These are phyloP conservation scores for Saposhnikovia divaricata DNA, from an alignment of 129 eudicot species.

Conservation along the genomic window DNA sequence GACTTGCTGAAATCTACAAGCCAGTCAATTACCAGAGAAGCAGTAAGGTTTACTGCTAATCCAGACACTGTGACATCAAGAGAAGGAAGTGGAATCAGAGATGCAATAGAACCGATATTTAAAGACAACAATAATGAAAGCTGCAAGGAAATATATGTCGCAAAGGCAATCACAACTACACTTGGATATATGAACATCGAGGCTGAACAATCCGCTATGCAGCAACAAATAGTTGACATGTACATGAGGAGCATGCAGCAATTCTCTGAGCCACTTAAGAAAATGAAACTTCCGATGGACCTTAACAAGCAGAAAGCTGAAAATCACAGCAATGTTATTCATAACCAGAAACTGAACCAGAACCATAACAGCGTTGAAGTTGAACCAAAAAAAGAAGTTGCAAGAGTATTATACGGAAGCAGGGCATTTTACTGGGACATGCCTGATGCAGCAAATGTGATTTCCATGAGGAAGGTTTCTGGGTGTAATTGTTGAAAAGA, in stretches of 20 bases:
- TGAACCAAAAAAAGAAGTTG: conserved; percentile 42
- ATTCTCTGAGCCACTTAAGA: conserved; percentile 67
- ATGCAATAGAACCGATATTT: conserved; percentile 11
- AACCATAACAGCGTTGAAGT: conserved; percentile 17
- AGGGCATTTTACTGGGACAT: conserved; percentile 58
- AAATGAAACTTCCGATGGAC: conserved; percentile 85
- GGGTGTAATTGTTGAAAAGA: not conserved
- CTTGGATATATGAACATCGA: conserved; percentile 21
- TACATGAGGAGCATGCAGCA: conserved; percentile 91
- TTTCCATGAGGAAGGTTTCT: not conserved
- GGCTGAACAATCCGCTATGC: conserved; percentile 62
- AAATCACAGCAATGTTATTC: conserved; percentile 28
- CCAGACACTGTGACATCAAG: conserved; percentile 24
- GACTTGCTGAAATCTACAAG: conserved; percentile 17
- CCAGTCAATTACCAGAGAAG: conserved; percentile 10
- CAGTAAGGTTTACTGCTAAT: not conserved
- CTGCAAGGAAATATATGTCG: not conserved
- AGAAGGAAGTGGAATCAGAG: conserved; percentile 17
- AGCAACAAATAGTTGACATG: conserved; percentile 78
- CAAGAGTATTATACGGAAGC: conserved; percentile 77
- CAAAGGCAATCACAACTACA: conserved; percentile 13
- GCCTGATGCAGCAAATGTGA: not conserved
- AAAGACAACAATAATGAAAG: conserved; percentile 19
- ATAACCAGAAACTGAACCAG: not conserved
- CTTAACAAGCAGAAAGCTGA: conserved; percentile 32